Percentiles rank a stretch among this genome's conserved stretches.
phyloP scores from a whole-genome alignment of 2,329 filamentous ascomycete genomes.

The Penicillium rolfsii region DNA sequence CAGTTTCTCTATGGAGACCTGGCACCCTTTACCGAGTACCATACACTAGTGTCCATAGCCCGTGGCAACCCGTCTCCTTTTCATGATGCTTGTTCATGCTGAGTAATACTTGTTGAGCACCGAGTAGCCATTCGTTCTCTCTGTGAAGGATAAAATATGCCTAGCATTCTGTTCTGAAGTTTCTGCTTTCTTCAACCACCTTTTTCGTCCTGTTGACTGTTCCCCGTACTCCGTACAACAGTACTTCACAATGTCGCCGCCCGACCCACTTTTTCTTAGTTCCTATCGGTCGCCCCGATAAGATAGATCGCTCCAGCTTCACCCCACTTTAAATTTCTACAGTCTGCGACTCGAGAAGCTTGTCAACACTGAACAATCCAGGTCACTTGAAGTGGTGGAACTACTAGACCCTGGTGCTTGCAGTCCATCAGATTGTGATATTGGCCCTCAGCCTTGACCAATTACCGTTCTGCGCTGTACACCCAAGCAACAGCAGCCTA shows the following conservation, averaged over 20 bases:
- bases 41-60: conserved; percentile 30
- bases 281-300: conserved; percentile 19
- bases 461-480: not conserved
- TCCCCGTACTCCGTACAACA: not conserved
- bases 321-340: conserved; percentile 8
- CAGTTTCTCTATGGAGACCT: conserved; percentile 24
- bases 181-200: not conserved
- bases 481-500: not conserved
- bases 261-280: conserved; percentile 21
- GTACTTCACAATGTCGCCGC: not conserved
- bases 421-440: not conserved
- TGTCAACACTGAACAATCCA: not conserved
- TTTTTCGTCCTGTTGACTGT: not conserved
- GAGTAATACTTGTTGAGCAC: conserved; percentile 10
- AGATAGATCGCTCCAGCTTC: conserved; percentile 17
- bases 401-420: not conserved
- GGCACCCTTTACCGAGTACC: conserved; percentile 25
- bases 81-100: not conserved
- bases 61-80: conserved; percentile 18
- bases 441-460: not conserved
- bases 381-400: not conserved
- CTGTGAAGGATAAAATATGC: not conserved
- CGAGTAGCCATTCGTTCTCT: not conserved
- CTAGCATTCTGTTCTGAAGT: not conserved
- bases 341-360: not conserved